Conservation (phyloP, 768 basidiomycete species). For the Obba rivulosa region DNA sequence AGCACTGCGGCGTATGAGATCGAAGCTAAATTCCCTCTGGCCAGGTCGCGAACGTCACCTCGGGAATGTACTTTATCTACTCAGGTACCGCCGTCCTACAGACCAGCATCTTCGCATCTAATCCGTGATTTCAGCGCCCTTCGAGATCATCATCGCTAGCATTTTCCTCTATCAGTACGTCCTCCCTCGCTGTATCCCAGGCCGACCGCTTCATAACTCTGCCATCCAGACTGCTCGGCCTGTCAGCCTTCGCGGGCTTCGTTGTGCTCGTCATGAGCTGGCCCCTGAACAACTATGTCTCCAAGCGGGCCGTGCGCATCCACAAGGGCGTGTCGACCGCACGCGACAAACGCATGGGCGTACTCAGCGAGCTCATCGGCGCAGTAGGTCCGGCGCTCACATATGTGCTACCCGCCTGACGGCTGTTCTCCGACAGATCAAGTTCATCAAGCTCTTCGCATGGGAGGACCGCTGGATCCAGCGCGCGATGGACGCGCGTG, state of each 20-base stretch:
- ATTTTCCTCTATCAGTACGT: conserved; percentile 70
- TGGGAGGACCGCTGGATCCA: conserved; percentile 77
- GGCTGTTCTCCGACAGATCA: conserved; percentile 34
- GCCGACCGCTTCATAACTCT: conserved; percentile 3
- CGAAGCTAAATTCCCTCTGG: not conserved
- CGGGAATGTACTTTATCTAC: conserved; percentile 62
- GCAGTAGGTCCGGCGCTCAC: conserved; percentile 35
- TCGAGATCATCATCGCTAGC: conserved; percentile 71
- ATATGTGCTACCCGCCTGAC: not conserved
- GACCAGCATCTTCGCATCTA: conserved; percentile 2
- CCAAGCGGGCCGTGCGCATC: conserved; percentile 54
- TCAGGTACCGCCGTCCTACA: conserved; percentile 37
- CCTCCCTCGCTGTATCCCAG: too few species aligned
- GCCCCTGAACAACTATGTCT: conserved; percentile 67
- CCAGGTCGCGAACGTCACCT: conserved; percentile 37
- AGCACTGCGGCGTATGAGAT: not conserved
- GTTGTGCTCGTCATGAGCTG: conserved; percentile 58
- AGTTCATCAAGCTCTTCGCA: conserved; percentile 82
- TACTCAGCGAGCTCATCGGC: conserved; percentile 72
- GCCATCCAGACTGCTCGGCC: conserved; percentile 48
- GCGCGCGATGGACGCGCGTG: conserved; percentile 57
- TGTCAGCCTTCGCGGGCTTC: conserved; percentile 74
- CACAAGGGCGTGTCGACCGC: conserved; percentile 56
- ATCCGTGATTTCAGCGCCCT: conserved; percentile 43
- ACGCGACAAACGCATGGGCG: conserved; percentile 71